These are phyloP conservation scores for Dipodascopsis uninucleata DNA, from an alignment of 805 yeast species.

Conservation along the genomic window DNA sequence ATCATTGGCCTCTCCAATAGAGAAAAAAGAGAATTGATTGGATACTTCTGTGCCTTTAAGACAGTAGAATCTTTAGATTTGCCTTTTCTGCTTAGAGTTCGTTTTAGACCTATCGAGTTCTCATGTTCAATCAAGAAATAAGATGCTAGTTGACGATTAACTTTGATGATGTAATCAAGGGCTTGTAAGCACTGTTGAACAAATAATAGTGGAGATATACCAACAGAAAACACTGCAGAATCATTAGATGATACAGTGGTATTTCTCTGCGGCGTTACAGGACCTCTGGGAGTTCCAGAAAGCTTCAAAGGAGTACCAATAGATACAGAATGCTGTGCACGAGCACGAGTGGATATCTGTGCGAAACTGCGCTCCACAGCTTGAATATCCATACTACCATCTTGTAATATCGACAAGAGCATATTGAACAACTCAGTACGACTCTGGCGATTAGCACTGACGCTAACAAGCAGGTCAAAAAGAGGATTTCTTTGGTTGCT, in stretches of 20 bases:
- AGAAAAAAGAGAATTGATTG: constrained; percentile 64
- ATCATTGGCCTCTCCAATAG: constrained; percentile 62
- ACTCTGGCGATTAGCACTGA: constrained; percentile 75
- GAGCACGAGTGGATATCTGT: constrained; percentile 53
- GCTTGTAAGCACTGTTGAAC: constrained; percentile 77
- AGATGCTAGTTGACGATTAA: constrained; percentile 62
- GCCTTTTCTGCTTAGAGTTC: constrained; percentile 37
- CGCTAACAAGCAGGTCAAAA: constrained; percentile 59
- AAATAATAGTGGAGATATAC: constrained; percentile 63
- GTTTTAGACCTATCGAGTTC: constrained; percentile 38
- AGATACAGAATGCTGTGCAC: constrained; percentile 22
- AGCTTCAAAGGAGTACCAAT: constrained; percentile 24
- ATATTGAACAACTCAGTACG: constrained; percentile 69
- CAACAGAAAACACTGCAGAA: constrained; percentile 30
- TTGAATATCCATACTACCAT: constrained; percentile 61
- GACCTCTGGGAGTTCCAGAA: constrained; percentile 21
- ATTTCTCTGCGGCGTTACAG: constrained; percentile 12
- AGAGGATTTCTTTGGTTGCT: constrained; percentile 55
- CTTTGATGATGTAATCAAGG: constrained; percentile 63
- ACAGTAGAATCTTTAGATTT: constrained; percentile 36
- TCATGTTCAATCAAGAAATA: constrained; percentile 80
- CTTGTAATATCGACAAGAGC: constrained; percentile 65
- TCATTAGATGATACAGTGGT: constrained; percentile 1
- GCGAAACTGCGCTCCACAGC: constrained; percentile 60
- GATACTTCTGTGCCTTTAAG: constrained; percentile 45